phyloP scores from a whole-genome alignment of 2,329 filamentous ascomycete species.

The Fusarium pseudoanthophilum region DNA sequence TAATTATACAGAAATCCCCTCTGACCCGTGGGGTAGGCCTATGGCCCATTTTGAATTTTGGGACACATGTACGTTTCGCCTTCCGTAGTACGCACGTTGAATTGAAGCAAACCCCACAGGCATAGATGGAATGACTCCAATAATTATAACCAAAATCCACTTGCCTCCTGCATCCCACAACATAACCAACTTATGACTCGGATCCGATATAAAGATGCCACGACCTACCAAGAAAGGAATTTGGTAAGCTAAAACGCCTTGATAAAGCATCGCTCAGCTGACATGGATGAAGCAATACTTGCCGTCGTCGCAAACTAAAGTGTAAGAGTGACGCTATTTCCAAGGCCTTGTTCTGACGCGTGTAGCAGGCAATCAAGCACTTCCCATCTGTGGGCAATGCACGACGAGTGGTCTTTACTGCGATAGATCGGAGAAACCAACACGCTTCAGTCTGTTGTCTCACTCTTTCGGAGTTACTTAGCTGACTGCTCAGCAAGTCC shows the following conservation, averaged over 20 bases:
- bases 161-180: not conserved
- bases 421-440: slow-evolving; percentile 44
- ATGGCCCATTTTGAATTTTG: no score
- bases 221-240: slow-evolving; percentile 37
- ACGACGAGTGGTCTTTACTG: slow-evolving; percentile 48
- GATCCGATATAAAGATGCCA: slow-evolving; percentile 18
- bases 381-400: slow-evolving; percentile 50
- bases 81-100: not conserved
- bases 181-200: no score
- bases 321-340: slow-evolving; percentile 34
- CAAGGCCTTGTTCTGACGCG: slow-evolving; percentile 1
- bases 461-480: not conserved
- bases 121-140: not conserved
- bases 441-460: slow-evolving; percentile 11
- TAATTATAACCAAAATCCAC: not conserved
- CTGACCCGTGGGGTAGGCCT: no score
- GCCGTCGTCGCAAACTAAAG: slow-evolving; percentile 52
- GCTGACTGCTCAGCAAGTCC: not conserved
- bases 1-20: no score
- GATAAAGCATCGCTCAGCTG: rapidly evolving
- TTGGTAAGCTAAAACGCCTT: slow-evolving; percentile 1
- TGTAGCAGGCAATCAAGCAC: slow-evolving; percentile 46
- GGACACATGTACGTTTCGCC: no score
- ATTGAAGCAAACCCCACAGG: not conserved
- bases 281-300: slow-evolving; percentile 47